Evolutionary conservation across 805 yeast species (phyloP).

Genomic region (Candida ficus): DNA sequence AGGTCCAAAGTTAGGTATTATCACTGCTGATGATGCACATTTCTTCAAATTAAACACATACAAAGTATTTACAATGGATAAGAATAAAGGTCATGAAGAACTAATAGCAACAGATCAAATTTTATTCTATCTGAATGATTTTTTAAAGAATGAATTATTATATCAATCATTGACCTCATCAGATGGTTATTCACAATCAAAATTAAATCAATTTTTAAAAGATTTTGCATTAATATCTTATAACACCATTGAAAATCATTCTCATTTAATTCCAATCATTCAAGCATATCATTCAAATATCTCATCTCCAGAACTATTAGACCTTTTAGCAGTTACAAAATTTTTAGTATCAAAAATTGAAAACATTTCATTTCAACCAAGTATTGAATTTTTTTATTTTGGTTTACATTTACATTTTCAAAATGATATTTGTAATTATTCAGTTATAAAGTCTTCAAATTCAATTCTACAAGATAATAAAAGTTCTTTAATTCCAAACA

Average conservation of each 20-base stretch:
- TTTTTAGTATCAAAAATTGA: constrained; percentile 3
- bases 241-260: not conserved
- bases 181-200: not conserved
- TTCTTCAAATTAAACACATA: constrained; percentile 9
- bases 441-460: not conserved
- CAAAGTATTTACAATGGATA: constrained; percentile 5
- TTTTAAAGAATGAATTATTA: constrained; percentile 5
- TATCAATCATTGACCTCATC: constrained; percentile 2
- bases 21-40: constrained; percentile 8
- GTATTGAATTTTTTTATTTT: constrained; percentile 4
- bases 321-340: constrained; percentile 3
- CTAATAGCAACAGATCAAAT: constrained; percentile 5
- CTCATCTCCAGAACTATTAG: constrained; percentile 1
- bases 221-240: constrained; percentile 6
- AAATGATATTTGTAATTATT: constrained; percentile 7
- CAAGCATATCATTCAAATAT: constrained; percentile 9
- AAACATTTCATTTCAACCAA: not conserved
- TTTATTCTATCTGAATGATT: constrained; percentile 2
- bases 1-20: constrained; percentile 5
- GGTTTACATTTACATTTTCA: constrained; percentile 10
- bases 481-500: constrained; percentile 6
- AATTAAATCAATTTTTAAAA: constrained; percentile 1
- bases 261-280: constrained; percentile 6
- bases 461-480: not conserved
- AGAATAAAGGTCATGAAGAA: not conserved